These are phyloP conservation scores for Neurospora sp. DNA, from an alignment of 495 filamentous ascomycete genomes.

Conservation along the genomic window DNA sequence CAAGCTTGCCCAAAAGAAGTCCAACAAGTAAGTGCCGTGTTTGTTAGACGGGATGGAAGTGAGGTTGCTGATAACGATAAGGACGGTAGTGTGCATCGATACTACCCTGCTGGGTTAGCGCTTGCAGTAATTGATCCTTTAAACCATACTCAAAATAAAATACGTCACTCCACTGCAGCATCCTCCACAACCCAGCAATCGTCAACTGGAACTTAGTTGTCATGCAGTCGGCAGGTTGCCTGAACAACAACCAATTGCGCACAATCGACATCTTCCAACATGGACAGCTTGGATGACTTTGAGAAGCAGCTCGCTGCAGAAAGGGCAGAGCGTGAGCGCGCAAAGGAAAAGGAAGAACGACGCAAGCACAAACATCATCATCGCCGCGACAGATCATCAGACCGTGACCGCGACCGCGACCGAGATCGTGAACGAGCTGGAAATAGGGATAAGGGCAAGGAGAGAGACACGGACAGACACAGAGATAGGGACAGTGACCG, in stretches of 20 bases:
- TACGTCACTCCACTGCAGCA: slow-evolving; percentile 11
- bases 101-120: not conserved
- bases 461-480: slow-evolving; percentile 27
- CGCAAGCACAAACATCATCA: slow-evolving; percentile 34
- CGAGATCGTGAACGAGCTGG: slow-evolving; percentile 13
- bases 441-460: slow-evolving; percentile 18
- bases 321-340: slow-evolving; percentile 36
- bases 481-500: slow-evolving; percentile 14
- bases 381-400: slow-evolving; percentile 32
- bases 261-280: slow-evolving; percentile 5
- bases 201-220: not conserved
- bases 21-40: too few relatives aligned
- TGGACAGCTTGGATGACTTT: slow-evolving; percentile 46
- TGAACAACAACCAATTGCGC: slow-evolving; percentile 3
- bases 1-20: not conserved
- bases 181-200: not conserved
- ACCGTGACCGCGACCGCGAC: slow-evolving; percentile 24
- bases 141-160: not conserved
- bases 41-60: not conserved
- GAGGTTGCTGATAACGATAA: not conserved
- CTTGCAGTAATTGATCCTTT: not conserved
- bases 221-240: not conserved
- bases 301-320: slow-evolving; percentile 45
- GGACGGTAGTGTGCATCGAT: too few relatives aligned
- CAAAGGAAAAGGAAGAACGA: slow-evolving; percentile 27